Evolutionary conservation across 768 basidiomycete species (phyloP), one percentile per base, ranked within the genome.

Genomic region (Leccinum disarticulatum): DNA sequence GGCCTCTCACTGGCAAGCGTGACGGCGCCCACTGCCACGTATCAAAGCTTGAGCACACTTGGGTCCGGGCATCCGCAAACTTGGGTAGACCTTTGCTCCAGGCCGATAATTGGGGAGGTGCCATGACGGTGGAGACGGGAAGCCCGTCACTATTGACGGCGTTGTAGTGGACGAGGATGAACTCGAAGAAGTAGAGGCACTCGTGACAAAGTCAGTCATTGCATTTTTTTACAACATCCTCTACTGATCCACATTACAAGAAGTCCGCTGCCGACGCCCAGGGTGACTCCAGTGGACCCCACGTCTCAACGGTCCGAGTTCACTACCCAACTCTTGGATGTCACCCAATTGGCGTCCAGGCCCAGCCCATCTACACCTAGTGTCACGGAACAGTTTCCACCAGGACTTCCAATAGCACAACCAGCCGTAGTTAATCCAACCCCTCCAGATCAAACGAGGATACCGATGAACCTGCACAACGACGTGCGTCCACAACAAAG

Each of bases 261-360:
- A 82, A 84, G 82, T 66, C 79, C 81, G 56, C 68, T 87, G 55
- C 86, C 86, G 31, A 87, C 86, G 4, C 87, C 87, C 17, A 77
- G 86, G 28, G 76, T 78, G 15, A 86, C 84, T 14, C 85, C 85
- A 15, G 73, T 78, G 13, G 77, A 77, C 41, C 59, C 64, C 22
- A 35, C 61, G 3, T 55, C 65, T n/a, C 69, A 63, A 19, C 57
- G 48, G 49, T 53, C 49, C n/a, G 52, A 52, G 25, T 55, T 51
- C 25, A 53, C 58, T 52, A 28, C 56, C 28, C 55, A 55, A 57
- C 61, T 25, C 31, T 41, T 33, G 2, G 54, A 47, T 38, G 30
- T 49, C 14, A 50, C 35, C 6, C 55, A 27, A 53, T 38, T 50
- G 13, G 54, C 52, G 35, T 28, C 58, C 31, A 56, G 50, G 31